Base-by-base conservation (phyloP, 176 grass and related monocot species). In the Phragmites australis region DNA sequence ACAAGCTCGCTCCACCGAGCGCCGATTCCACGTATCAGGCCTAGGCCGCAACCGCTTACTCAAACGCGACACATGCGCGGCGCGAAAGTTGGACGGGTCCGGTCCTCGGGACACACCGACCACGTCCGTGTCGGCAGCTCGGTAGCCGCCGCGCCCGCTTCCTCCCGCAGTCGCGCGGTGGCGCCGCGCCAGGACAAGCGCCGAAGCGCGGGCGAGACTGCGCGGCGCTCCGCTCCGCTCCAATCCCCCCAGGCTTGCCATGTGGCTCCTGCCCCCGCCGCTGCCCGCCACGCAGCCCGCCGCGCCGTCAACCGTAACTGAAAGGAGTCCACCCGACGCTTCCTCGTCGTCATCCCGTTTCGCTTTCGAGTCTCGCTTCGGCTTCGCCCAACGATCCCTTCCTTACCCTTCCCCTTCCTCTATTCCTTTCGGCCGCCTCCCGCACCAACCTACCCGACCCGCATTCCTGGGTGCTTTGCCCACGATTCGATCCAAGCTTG, bases 391-490 rank as follows among this genome's bases (percentile, higher is more conserved):
- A 9, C 34, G 72, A 41, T 78, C 60, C 74, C 32, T 65, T 30
- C 47, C 71, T 65, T 30, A 41, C 71, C 40, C 37, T 43, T 44
- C 40, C 57, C 45, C 51, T 68, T 18, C 63, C 26, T 69, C 67
- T 63, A 45, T 79, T 77, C 70, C 59, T 61, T 54, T 50, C 81
- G 55, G 53, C 81, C 29, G 51, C 42, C 76, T 75, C 53, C 3
- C 70, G 26, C 82, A 81, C 81, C 81, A 75, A 76, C 91, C 85
- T 64, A 74, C 80, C 84, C 26, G 49, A 47, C 64, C 67, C 54
- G 76, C 86, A 52, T 79, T 68, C 17, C 49, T 26, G 48, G 58
- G 11, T 25, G 78, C 63, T 49, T 53, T 45, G 73, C 79, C 19
- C 48, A 66, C 61, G 74, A 47, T 80, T 69, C 70, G 51, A 77